Evolutionary conservation across 2,329 filamentous ascomycete species (phyloP), one percentile per base, ranked within the genome.

Genomic region (Sporothrix protearum): DNA sequence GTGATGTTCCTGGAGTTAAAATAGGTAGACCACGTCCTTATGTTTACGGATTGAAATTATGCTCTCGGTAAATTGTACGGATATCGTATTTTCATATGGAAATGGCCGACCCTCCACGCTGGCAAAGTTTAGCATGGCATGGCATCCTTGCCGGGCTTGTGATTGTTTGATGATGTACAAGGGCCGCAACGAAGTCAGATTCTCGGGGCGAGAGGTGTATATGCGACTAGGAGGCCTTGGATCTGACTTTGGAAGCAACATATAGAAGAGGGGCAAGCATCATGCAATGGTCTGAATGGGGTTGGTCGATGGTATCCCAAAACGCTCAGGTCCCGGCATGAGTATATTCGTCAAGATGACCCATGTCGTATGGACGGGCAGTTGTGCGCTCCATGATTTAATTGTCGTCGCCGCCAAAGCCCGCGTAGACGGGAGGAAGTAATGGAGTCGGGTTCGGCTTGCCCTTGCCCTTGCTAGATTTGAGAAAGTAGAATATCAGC

Each of bases 381-480:
- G 22, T 25, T 25, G 14, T n/a, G n/a, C n/a, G 5, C 1, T 4
- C 28, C 14, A 2, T 64, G 7, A 30, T 66, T 39, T 70, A 72
- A 68, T 72, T 45, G 49, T 72, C 71, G 25, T 70, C 67, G 49
- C 59, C 71, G 39, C 45, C 59, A 25, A 36, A 59, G 36, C 39
- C 63, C 7, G 47, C 47, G 49, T 25, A 64, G 64, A 28, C 30
- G 47, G 70, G 70, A 33, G 64, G 53, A 9, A 36, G 2, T 49
- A 39, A 6, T 3, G 67, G 67, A 4, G 67, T 66, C 33, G 68
- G 68, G 53, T n/a, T 22, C n/a, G 68, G 36, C 22, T 69, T 69
- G 66, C 47, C 28, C 49, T 55, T 69, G 57, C 57, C 57, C n/a
- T 55, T 69, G 33, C 59, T 19, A 57, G 7, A 36, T 47, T 19